These are phyloP conservation scores for Inga oerstediana DNA, from an alignment of 306 rosid species.

Conservation along the genomic window DNA sequence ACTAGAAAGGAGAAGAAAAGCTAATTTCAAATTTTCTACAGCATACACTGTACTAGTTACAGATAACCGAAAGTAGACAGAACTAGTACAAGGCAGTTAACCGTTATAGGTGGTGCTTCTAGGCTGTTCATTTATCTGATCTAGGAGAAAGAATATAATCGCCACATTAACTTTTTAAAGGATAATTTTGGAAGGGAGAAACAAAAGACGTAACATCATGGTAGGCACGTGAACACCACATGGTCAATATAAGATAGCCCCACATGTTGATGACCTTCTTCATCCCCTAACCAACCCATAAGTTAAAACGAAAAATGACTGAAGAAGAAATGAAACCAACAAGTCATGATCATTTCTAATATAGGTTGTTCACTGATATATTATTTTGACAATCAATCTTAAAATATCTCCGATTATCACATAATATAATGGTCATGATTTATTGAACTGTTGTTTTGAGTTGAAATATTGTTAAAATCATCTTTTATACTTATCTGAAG, in stretches of 20 bases:
- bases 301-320: not conserved
- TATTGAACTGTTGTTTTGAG: conserved; percentile 1
- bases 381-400: not conserved
- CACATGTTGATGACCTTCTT: conserved; percentile 29
- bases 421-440: not conserved
- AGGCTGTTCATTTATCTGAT: conserved; percentile 11
- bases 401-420: not conserved
- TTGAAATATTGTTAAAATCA: not conserved
- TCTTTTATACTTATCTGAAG: not conserved
- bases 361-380: not conserved
- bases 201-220: conserved; percentile 3
- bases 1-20: not conserved
- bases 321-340: conserved; percentile 19
- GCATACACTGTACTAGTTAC: not conserved
- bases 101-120: conserved; percentile 6
- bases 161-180: conserved; percentile 18
- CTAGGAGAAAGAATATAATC: not conserved
- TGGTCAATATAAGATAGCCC: conserved; percentile 34
- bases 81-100: conserved; percentile 3
- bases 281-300: conserved; percentile 16
- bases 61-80: not conserved
- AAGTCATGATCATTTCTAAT: not conserved
- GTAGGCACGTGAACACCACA: conserved; percentile 30
- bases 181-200: conserved; percentile 31
- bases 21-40: not conserved